A percentile compares a stretch with the other conserved stretches of the same genome.
Conservation (phyloP, 345 rosid species). For the Ailanthus altissimus region DNA sequence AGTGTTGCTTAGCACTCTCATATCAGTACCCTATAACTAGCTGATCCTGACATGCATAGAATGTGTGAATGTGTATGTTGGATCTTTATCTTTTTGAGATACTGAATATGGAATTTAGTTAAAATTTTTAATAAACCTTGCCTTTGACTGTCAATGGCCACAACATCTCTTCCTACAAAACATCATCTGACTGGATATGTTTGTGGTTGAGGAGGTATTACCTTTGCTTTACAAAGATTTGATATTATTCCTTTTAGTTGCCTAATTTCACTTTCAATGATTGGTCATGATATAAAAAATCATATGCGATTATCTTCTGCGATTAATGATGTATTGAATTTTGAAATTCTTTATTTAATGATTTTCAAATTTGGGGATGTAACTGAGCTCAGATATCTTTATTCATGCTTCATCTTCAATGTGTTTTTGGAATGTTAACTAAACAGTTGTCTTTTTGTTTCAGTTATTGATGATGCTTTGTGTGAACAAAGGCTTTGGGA, state of each 20-base stretch:
- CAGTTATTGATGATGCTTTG: constrained; percentile 87
- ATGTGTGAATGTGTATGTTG: no score
- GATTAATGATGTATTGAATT: background rate
- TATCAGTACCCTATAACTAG: no score
- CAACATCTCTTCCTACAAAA: no score
- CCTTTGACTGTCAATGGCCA: no score
- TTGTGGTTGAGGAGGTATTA: background rate
- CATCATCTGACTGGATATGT: no score
- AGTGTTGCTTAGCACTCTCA: no score
- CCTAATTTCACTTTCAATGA: background rate
- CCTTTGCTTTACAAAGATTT: background rate
- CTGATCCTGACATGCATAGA: no score
- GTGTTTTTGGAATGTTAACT: background rate
- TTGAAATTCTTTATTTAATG: background rate
- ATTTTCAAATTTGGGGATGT: background rate
- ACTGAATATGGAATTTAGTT: no score
- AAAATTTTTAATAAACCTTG: no score
- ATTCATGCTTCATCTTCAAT: background rate
- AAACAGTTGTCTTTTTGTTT: constrained; percentile 28
- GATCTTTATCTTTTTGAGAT: no score
- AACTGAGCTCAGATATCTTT: background rate
- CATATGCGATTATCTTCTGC: background rate
- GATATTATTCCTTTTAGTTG: background rate
- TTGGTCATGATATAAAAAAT: background rate
- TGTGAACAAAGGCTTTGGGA: constrained; percentile 98